Conservation (phyloP, 805 yeast genomes). For the Ogataea henricii region DNA sequence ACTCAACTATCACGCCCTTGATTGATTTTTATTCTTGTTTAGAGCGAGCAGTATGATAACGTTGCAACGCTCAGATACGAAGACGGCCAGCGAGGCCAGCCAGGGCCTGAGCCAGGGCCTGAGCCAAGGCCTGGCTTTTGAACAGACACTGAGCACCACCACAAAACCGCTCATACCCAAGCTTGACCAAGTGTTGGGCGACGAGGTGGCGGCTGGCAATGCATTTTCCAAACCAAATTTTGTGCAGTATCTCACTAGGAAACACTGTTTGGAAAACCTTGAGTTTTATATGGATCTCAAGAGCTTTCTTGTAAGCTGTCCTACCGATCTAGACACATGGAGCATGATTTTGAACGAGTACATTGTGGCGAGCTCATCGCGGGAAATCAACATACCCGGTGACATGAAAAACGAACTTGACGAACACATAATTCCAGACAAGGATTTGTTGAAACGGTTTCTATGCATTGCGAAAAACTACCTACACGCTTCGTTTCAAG, state of each 20-base stretch:
- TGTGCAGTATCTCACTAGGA: slow-evolving; percentile 29
- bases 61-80: slow-evolving; percentile 2
- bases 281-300: slow-evolving; percentile 35
- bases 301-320: slow-evolving; percentile 19
- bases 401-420: slow-evolving; percentile 22
- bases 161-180: slow-evolving; percentile 27
- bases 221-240: slow-evolving; percentile 31
- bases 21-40: not conserved
- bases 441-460: slow-evolving; percentile 19
- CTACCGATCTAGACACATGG: slow-evolving; percentile 28
- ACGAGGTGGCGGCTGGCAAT: slow-evolving; percentile 23
- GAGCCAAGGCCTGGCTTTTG: not conserved
- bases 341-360: slow-evolving; percentile 27
- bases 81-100: not conserved
- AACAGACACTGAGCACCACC: not conserved
- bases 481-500: slow-evolving; percentile 33
- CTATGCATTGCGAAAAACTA: slow-evolving; percentile 27
- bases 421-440: slow-evolving; percentile 24
- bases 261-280: slow-evolving; percentile 39
- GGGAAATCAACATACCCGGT: slow-evolving; percentile 37
- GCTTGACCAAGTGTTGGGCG: slow-evolving; percentile 31
- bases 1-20: too few relatives aligned
- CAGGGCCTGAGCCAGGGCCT: too few relatives aligned
- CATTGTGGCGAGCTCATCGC: slow-evolving; percentile 29
- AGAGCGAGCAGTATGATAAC: not conserved